Base-by-base conservation (phyloP, 805 yeast species). In the Barnettozyma wickerhamii region DNA sequence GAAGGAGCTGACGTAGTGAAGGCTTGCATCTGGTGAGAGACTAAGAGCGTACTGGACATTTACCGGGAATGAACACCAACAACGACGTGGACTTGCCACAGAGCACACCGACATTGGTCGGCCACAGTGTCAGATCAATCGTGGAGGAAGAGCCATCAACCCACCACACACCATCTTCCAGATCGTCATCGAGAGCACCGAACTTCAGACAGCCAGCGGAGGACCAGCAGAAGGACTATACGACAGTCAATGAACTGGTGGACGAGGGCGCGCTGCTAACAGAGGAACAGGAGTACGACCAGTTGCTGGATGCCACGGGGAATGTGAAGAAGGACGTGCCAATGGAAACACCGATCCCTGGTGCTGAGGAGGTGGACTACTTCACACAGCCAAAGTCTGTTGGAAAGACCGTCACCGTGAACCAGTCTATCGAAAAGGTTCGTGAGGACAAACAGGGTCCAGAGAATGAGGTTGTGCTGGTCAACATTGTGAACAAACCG, bases 251-350 rank as follows among this genome's bases (percentile, higher is more conserved):
- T 19, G 67, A 69, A 15, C 51, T 66, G 23, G 58, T 51, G 15
- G 63, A 57, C 7, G 74, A 77, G 33, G 75, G 81, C 30, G 81
- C 81, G 4, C 60, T 79, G 6, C 56, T 77, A 50, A 48, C 74
- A 46, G 81, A 74, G 37, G 83, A 77, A 40, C 80, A 71, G 49
- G 74, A 69, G 46, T 70, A 79, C 49, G 79, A 71, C 19, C 59
- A 64, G 17, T 65, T 75, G 35, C 59, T 79, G 52, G 83, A 79
- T 50, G 65, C 66, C 10, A 65, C 67, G 35, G 86, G 84, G 2
- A 66, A 71, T 36, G 64, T 78, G 35, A 77, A 71, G 50, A 36
- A 41, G 6, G 43, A 41, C 20, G 45, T 43, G 3, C 45, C 52
- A 7, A 40, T 37, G 19, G 38, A 43, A 9, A 48, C 46, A 10